Percentiles rank a stretch among this genome's conserved stretches.
These are phyloP conservation scores for Leccinum broughii DNA, from an alignment of 768 basidiomycete genomes.

Conservation along the genomic window DNA sequence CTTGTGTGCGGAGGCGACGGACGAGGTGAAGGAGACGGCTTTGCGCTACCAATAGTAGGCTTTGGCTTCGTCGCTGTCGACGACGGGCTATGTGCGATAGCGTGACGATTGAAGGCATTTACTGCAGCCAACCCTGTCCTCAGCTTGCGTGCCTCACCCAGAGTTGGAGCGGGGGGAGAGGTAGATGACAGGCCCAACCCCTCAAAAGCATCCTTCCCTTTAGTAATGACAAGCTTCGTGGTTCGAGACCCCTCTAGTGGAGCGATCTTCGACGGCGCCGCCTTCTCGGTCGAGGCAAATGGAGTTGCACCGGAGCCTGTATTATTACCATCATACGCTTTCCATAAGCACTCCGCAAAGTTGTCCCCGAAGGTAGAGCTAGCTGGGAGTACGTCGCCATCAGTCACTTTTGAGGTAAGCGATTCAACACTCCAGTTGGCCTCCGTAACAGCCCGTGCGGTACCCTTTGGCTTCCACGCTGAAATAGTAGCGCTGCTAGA, in stretches of 20 bases:
- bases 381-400: slow-evolving; percentile 25
- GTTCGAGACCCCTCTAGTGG: slow-evolving; percentile 32
- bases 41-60: slow-evolving; percentile 15
- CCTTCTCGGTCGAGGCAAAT: slow-evolving; percentile 15
- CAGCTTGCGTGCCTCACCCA: slow-evolving; percentile 73
- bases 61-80: slow-evolving; percentile 21
- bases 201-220: slow-evolving; percentile 75
- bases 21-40: slow-evolving; percentile 33
- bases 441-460: slow-evolving; percentile 24
- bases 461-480: slow-evolving; percentile 32
- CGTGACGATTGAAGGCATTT: slow-evolving; percentile 37
- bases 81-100: slow-evolving; percentile 15
- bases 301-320: slow-evolving; percentile 7
- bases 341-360: slow-evolving; percentile 59
- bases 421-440: slow-evolving; percentile 45
- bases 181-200: slow-evolving; percentile 58
- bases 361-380: slow-evolving; percentile 60
- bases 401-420: slow-evolving; percentile 23
- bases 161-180: slow-evolving; percentile 57
- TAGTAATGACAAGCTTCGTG: slow-evolving; percentile 34
- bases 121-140: slow-evolving; percentile 66
- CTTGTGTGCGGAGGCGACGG: slow-evolving; percentile 19
- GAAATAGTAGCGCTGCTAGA: slow-evolving; percentile 26
- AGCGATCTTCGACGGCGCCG: slow-evolving; percentile 25
- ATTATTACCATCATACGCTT: slow-evolving; percentile 42